Evolutionary conservation across 2,329 filamentous ascomycete species (phyloP).

Genomic region (Alternaria alternata): DNA sequence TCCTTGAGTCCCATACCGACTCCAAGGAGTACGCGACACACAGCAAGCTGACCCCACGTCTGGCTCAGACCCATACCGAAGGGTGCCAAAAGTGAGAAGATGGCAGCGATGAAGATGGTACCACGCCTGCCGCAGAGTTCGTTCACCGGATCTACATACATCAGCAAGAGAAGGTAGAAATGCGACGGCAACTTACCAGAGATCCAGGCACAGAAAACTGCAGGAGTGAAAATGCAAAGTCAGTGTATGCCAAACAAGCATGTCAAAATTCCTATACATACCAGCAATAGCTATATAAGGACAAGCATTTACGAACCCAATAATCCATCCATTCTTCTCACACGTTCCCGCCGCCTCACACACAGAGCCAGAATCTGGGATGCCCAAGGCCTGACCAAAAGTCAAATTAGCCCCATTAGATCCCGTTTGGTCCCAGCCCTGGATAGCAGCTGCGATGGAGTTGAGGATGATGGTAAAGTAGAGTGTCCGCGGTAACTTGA

Average conservation of each 20-base stretch:
- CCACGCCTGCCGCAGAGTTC: constrained; percentile 42
- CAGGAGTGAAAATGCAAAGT: background rate
- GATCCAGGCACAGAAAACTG: constrained; percentile 36
- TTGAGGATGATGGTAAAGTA: constrained; percentile 73
- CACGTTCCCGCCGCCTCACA: constrained; percentile 37
- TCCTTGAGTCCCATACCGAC: constrained; percentile 58
- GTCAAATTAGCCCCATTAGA: constrained; percentile 64
- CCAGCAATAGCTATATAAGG: constrained; percentile 42
- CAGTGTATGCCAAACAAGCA: background rate
- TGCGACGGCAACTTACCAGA: constrained; percentile 8
- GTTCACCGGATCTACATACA: constrained; percentile 35
- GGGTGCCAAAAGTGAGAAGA: constrained; percentile 47
- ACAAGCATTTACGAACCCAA: constrained; percentile 44
- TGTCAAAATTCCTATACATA: background rate
- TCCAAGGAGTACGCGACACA: constrained; percentile 48
- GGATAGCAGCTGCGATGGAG: constrained; percentile 73
- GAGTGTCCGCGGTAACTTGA: constrained; percentile 63
- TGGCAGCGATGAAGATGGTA: constrained; percentile 45
- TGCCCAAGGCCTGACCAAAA: constrained; percentile 58
- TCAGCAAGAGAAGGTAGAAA: background rate
- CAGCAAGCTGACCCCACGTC: constrained; percentile 52
- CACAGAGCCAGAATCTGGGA: constrained; percentile 33
- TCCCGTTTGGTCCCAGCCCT: constrained; percentile 70
- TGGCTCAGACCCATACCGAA: constrained; percentile 49
- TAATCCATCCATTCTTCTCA: constrained; percentile 44